Conservation (phyloP, 176 grass and related monocot genomes). For the Thinopyrum elongatum region DNA sequence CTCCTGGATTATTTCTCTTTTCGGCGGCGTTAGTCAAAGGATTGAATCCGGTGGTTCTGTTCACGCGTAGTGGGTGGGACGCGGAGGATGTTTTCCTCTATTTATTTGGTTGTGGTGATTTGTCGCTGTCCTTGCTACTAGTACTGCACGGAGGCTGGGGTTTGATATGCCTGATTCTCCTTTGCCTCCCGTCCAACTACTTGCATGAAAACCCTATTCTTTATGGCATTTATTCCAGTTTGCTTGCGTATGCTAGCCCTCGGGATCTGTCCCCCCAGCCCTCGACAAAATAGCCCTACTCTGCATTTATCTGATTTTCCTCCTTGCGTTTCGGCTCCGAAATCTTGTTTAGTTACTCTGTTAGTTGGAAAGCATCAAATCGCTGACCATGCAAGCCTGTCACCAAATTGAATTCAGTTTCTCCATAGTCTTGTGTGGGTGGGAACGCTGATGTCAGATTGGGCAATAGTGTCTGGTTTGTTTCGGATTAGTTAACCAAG, state of each 20-base stretch:
- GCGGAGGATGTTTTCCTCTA: not conserved
- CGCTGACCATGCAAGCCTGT: conserved; percentile 7
- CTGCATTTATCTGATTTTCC: not conserved
- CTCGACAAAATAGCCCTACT: not conserved
- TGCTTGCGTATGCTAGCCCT: conserved; percentile 9
- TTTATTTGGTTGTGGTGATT: not conserved
- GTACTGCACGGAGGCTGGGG: not conserved
- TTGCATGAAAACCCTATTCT: not conserved
- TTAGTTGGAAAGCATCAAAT: not conserved
- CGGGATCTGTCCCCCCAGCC: not conserved
- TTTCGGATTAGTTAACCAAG: not conserved
- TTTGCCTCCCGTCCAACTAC: not conserved
- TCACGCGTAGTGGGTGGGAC: not conserved
- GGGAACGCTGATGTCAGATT: conserved; percentile 27
- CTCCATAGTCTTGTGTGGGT: not conserved
- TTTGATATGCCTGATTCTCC: not conserved
- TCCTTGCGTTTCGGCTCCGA: not conserved
- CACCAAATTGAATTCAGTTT: not conserved
- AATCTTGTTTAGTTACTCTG: not conserved
- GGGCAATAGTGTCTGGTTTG: conserved; percentile 1
- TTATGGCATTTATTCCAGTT: not conserved
- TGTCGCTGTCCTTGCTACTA: not conserved
- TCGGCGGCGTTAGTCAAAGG: not conserved
- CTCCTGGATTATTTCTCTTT: not conserved
- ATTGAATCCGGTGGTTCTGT: not conserved